Evolutionary conservation across 345 rosid genomes (phyloP).

Genomic region (Gossypium anomalum): DNA sequence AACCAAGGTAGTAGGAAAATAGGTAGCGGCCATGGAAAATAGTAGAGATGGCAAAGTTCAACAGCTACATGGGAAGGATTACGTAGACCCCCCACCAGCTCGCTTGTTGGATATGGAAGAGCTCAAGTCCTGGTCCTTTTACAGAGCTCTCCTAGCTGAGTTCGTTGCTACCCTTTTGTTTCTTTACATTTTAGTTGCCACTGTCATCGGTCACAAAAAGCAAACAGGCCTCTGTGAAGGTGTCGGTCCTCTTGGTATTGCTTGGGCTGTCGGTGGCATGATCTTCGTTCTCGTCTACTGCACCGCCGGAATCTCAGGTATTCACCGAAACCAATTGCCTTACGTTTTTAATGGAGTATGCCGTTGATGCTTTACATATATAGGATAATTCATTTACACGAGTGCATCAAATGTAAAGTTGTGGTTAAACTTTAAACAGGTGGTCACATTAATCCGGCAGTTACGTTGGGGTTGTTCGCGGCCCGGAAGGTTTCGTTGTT

Average conservation of each 20-base stretch:
- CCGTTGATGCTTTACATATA: too few species aligned
- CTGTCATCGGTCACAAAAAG: constrained; percentile 74
- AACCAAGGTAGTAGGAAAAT: not conserved
- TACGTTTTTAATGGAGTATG: not conserved
- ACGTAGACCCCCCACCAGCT: constrained; percentile 20
- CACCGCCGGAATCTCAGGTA: constrained; percentile 67
- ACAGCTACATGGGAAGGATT: constrained; percentile 8
- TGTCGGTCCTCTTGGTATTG: constrained; percentile 84
- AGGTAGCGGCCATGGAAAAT: not conserved
- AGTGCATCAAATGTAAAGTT: too few species aligned
- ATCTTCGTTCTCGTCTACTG: constrained; percentile 62
- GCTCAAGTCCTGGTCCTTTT: constrained; percentile 14
- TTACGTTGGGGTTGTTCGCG: constrained; percentile 51
- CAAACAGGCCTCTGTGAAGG: constrained; percentile 64
- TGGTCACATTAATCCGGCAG: constrained; percentile 65
- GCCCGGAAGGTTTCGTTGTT: constrained; percentile 50
- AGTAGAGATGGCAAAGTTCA: not conserved
- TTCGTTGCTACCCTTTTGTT: constrained; percentile 14
- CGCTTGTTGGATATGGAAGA: constrained; percentile 6
- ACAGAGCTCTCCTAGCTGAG: constrained; percentile 15
- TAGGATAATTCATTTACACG: too few species aligned
- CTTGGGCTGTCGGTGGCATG: constrained; percentile 83
- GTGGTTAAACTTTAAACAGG: constrained; percentile 12
- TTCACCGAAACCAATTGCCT: not conserved
- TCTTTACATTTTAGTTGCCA: constrained; percentile 69